These are phyloP conservation scores for Sonneratia caseolaris DNA, from an alignment of 345 rosid species.

Conservation along the genomic window DNA sequence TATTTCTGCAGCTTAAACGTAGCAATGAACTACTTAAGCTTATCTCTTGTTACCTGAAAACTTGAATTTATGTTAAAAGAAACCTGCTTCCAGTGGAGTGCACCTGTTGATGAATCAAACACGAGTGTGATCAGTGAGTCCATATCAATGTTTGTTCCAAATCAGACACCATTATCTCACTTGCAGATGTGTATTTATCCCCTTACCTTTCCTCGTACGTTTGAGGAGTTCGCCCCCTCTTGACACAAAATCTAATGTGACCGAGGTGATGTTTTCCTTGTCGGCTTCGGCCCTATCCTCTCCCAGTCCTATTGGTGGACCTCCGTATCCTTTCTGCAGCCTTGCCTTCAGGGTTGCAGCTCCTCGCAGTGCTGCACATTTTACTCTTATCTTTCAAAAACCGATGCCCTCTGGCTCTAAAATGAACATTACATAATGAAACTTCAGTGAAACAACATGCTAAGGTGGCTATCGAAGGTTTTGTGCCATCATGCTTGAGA, in stretches of 20 bases:
- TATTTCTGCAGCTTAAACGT: too few species aligned
- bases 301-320: constrained; percentile 22
- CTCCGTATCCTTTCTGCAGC: constrained; percentile 53
- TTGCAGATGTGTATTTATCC: neutral
- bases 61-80: constrained; percentile 66
- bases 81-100: constrained; percentile 85
- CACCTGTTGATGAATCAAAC: constrained; percentile 36
- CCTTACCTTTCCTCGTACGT: constrained; percentile 92
- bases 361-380: constrained; percentile 60
- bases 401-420: neutral
- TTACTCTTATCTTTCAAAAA: neutral
- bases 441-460: neutral
- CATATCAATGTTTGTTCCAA: neutral
- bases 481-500: too few species aligned
- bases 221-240: constrained; percentile 87
- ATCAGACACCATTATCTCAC: neutral
- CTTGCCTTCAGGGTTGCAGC: constrained; percentile 66
- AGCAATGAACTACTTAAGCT: too few species aligned
- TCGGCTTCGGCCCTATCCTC: constrained; percentile 44
- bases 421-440: neutral
- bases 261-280: constrained; percentile 34
- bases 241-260: constrained; percentile 52
- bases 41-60: constrained; percentile 44
- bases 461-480: neutral
- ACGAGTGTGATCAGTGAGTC: neutral